Conservation (phyloP, 306 rosid genomes). For the barrel medic (Medicago truncatula) region DNA sequence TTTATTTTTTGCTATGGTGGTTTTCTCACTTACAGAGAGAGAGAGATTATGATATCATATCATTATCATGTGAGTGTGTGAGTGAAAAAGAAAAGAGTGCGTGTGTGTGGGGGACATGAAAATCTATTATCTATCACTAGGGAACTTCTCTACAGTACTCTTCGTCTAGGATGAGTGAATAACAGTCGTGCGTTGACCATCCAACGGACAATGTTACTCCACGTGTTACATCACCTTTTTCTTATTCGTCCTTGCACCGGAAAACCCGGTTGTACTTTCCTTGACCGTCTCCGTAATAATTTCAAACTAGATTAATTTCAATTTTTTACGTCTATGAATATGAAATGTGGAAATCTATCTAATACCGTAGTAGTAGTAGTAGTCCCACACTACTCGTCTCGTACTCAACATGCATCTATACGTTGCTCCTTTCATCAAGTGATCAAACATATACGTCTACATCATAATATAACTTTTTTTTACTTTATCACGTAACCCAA, state of each 20-base stretch:
- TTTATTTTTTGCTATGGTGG: constrained; percentile 24
- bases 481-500: background rate
- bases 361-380: background rate
- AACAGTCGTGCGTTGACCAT: constrained; percentile 48
- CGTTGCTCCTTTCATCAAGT: background rate
- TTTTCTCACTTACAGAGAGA: background rate
- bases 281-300: constrained; percentile 51
- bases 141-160: constrained; percentile 58
- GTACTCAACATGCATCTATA: constrained; percentile 43
- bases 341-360: constrained; percentile 31
- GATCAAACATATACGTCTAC: background rate
- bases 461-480: background rate
- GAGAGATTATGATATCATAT: background rate
- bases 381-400: constrained; percentile 9
- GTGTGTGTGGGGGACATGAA: constrained; percentile 55
- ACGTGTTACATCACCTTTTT: constrained; percentile 73
- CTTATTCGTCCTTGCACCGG: constrained; percentile 83
- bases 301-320: background rate
- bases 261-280: constrained; percentile 81
- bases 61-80: background rate
- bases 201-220: constrained; percentile 44
- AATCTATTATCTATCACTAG: constrained; percentile 50
- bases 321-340: constrained; percentile 31
- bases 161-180: constrained; percentile 47
- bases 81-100: constrained; percentile 8